A percentile compares a stretch with the other conserved stretches of the same genome.
phyloP scores from a whole-genome alignment of 2,329 filamentous ascomycete genomes.

The Exophiala dermatitidis region DNA sequence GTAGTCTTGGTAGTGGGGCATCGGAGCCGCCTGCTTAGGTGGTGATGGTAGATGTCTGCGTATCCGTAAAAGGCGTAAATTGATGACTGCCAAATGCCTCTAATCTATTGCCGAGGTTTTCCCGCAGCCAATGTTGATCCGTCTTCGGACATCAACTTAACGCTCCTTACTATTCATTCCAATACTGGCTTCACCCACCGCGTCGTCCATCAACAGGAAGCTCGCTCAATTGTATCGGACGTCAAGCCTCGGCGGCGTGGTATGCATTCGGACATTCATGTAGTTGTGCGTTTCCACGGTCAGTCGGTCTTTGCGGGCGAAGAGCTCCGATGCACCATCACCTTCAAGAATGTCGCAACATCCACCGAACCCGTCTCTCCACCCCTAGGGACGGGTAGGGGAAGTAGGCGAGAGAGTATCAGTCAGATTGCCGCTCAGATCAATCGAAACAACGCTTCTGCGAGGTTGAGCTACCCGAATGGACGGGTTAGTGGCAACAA shows the following conservation, averaged over 20 bases:
- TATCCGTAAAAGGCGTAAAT: background rate
- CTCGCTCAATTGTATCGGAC: background rate
- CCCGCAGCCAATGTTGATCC: background rate
- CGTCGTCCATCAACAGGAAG: background rate
- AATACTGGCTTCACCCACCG: background rate
- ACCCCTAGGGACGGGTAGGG: slow-evolving; percentile 22
- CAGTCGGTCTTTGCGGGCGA: slow-evolving; percentile 94
- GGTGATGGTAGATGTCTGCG: background rate
- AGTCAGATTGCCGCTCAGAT: slow-evolving; percentile 20
- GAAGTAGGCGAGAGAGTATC: slow-evolving; percentile 23
- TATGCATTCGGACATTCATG: slow-evolving; percentile 70
- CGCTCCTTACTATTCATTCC: background rate
- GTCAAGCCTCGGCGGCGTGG: slow-evolving; percentile 10
- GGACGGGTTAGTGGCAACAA: slow-evolving; percentile 10
- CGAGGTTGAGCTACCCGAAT: slow-evolving; percentile 7
- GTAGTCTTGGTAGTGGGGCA: too few relatives aligned
- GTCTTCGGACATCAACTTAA: background rate
- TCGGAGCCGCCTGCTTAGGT: too few relatives aligned
- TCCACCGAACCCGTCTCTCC: slow-evolving; percentile 40
- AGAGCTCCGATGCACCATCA: slow-evolving; percentile 90
- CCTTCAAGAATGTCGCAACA: slow-evolving; percentile 74
- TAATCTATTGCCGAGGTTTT: slow-evolving; percentile 5
- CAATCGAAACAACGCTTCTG: slow-evolving; percentile 1
- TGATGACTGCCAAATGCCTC: background rate
- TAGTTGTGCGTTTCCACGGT: slow-evolving; percentile 92